Percentiles rank a stretch among this genome's conserved stretches.
Conservation (phyloP, 805 yeast species). For the Metschnikowia kofuensis region DNA sequence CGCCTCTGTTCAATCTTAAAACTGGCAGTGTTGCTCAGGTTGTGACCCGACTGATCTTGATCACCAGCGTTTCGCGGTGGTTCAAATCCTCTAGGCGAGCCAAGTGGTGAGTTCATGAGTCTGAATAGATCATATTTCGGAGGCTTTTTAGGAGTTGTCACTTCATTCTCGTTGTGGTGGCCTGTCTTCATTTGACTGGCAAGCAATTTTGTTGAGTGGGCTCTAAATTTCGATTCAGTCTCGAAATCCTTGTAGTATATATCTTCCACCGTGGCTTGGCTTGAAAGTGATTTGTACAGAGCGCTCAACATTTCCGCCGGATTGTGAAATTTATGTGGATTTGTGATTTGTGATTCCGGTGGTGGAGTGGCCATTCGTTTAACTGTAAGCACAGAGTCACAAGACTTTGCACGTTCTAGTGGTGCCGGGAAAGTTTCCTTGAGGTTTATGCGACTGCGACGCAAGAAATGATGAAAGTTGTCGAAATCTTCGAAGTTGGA, state of each 20-base stretch:
- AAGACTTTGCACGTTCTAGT: conserved; percentile 24
- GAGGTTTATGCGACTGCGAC: conserved; percentile 34
- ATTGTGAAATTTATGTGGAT: conserved; percentile 31
- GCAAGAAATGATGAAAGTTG: conserved; percentile 25
- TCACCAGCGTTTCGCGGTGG: background rate
- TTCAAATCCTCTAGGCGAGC: conserved; percentile 17
- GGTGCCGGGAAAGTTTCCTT: conserved; percentile 28
- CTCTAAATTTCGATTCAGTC: conserved; percentile 13
- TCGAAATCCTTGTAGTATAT: conserved; percentile 22
- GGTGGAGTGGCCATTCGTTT: background rate
- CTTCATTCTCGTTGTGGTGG: background rate
- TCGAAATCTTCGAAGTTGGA: conserved; percentile 20
- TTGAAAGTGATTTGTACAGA: conserved; percentile 10
- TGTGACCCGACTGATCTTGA: background rate
- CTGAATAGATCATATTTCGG: conserved; percentile 22
- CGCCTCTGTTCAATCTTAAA: conserved; percentile 7
- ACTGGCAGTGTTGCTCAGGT: background rate
- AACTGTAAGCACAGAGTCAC: conserved; percentile 22
- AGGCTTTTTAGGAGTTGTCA: conserved; percentile 11
- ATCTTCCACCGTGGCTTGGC: conserved; percentile 31
- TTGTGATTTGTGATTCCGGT: background rate
- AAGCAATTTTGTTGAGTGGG: conserved; percentile 16
- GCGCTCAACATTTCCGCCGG: conserved; percentile 28
- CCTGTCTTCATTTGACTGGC: conserved; percentile 3
- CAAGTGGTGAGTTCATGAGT: conserved; percentile 19